Evolutionary conservation across 192 early-diverging fungal genomes (phyloP), one percentile per base, ranked within the genome.

Genomic region (Ramicandelaber brevisporus): DNA sequence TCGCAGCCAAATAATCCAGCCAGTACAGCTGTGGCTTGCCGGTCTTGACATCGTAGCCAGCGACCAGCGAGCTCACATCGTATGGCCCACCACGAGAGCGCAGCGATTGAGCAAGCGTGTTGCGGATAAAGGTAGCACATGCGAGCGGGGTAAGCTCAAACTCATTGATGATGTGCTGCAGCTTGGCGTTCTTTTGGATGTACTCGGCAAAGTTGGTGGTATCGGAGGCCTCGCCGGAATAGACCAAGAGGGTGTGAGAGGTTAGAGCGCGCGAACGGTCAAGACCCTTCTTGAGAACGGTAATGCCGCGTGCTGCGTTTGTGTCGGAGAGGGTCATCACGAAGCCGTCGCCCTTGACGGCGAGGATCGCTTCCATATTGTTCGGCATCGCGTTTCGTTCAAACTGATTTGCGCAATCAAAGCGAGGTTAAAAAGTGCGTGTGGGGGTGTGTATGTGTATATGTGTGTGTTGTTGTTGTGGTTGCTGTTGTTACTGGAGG

Each of bases 181-280:
- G 63, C 50, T 73, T 68, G 32, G 84, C 63, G 41, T 92, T 97
- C 34, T 73, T 58, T 46, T 89, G 78, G 38, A 97, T 76, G 52
- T 81, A 97, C 56, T 97, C 90, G 17, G 83, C 70, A 61, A 92
- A 97, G 37, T 86, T 71, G 14, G 74, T 71, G 4, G 80, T 78
- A 43, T 97, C 90, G 28, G 86, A 86, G 3, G 78, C 57, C 53
- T 85, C 87, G 33, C 90, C 90, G 17, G 72, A 55, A 37, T 73
- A 87, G 20, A 84, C 40, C 69, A 97, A 63, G 6, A 88, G 35
- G 3, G 70, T 76, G 38, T 84, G 66, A 31, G 68, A 51, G 52
- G 72, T 83, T 27, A 97, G 61, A n/a, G n/a, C n/a, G n/a, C n/a
- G n/a, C n/a, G n/a, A n/a, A n/a, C n/a, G n/a, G n/a, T n/a, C n/a